phyloP scores from a whole-genome alignment of 139 green algal species.

The Diplosphaera chodatii region DNA sequence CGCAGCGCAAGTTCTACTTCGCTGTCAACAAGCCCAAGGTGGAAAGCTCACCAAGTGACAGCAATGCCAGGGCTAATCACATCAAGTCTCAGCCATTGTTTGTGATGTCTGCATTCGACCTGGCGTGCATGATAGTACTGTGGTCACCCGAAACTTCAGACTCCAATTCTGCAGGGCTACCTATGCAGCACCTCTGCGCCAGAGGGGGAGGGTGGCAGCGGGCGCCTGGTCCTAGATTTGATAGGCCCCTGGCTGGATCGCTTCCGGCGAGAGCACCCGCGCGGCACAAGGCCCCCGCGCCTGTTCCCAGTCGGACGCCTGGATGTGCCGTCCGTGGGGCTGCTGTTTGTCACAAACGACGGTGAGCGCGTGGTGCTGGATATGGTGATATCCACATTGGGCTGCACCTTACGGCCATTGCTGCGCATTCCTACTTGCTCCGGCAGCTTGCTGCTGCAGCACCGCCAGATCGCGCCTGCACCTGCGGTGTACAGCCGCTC shows the following conservation, averaged over 20 bases:
- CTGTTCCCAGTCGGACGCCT: slow-evolving; percentile 93
- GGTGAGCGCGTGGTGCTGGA: slow-evolving; percentile 30
- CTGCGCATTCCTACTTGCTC: too few species aligned
- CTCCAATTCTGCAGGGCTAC: slow-evolving; percentile 25
- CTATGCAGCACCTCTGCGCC: neutral
- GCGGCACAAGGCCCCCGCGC: slow-evolving; percentile 51
- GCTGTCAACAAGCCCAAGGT: slow-evolving; percentile 78
- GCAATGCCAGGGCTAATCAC: too few species aligned
- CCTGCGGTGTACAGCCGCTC: too few species aligned
- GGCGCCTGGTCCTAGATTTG: slow-evolving; percentile 58
- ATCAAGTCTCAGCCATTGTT: too few species aligned
- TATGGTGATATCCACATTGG: neutral
- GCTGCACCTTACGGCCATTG: neutral
- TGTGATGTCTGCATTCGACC: too few species aligned
- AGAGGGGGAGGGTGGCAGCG: neutral
- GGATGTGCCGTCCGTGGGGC: slow-evolving; percentile 78
- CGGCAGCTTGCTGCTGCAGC: too few species aligned
- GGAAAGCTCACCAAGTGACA: too few species aligned
- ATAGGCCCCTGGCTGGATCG: slow-evolving; percentile 48
- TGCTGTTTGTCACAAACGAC: slow-evolving; percentile 97
- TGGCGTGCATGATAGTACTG: too few species aligned
- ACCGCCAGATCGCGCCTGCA: too few species aligned
- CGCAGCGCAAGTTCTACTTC: slow-evolving; percentile 35
- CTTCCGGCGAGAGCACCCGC: slow-evolving; percentile 36
- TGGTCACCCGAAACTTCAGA: too few species aligned